Percentiles rank a stretch among this genome's conserved stretches.
phyloP scores from a whole-genome alignment of 2,329 filamentous ascomycete genomes.

The Neofusicoccum laricinum region DNA sequence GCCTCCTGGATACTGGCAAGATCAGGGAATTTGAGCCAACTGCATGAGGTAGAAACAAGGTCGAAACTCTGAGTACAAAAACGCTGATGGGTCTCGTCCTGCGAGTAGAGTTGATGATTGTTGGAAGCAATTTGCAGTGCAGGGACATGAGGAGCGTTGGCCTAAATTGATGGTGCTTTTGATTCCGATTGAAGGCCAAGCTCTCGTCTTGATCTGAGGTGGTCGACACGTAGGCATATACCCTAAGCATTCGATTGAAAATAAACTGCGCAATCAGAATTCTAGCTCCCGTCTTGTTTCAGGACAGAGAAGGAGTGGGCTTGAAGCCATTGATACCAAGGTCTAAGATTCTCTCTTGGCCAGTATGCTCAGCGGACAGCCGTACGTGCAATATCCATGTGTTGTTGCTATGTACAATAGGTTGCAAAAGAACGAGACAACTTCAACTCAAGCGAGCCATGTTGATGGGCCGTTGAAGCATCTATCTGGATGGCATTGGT shows the following conservation, averaged over 20 bases:
- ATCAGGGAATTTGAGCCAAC: constrained; percentile 26
- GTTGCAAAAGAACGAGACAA: too few relatives aligned
- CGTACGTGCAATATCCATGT: too few relatives aligned
- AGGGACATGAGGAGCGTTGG: background rate
- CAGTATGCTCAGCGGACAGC: too few relatives aligned
- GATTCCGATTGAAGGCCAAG: background rate
- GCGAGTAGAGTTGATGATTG: background rate
- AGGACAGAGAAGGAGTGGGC: too few relatives aligned
- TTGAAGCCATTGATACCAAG: too few relatives aligned
- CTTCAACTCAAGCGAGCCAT: too few relatives aligned
- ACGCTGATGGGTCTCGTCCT: background rate
- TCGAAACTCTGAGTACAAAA: constrained; percentile 29
- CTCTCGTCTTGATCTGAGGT: background rate
- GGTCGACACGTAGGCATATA: background rate
- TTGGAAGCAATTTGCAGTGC: background rate
- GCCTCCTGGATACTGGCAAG: constrained; percentile 35
- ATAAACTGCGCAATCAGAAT: too few relatives aligned
- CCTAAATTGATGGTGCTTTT: background rate
- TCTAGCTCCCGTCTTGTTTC: too few relatives aligned
- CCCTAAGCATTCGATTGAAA: background rate
- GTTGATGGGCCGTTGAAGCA: too few relatives aligned
- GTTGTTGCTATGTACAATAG: too few relatives aligned
- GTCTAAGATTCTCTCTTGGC: too few relatives aligned
- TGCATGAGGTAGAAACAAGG: constrained; percentile 28
- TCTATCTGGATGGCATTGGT: too few relatives aligned